Base-by-base conservation (phyloP, 2,329 filamentous ascomycete genomes). In the Penicillium sp. region DNA sequence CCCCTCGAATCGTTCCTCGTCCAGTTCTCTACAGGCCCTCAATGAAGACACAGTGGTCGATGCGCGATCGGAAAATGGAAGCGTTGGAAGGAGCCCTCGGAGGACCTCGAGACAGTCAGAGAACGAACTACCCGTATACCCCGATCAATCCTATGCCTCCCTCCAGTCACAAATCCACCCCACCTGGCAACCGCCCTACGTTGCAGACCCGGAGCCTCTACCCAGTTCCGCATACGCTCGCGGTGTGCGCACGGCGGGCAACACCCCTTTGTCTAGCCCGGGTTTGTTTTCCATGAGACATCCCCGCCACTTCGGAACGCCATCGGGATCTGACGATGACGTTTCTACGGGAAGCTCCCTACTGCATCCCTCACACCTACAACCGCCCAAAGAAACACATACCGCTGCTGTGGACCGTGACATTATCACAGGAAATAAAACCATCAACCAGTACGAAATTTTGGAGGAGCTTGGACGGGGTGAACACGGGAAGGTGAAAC, bases 361-460 rank as follows among this genome's bases (percentile, higher is more conserved):
- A 65, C 74, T 90, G 52, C 88, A 91, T 66, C 87, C 88, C 32
- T 74, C 89, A 52, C 88, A 91, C 71, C 83, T 84, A 56, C 87
- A 89, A 71, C 86, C 82, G 72, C 89, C 91, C 47, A 82, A 88
- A 83, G 89, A 92, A 76, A 97, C 93, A 9, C 90, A 96, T 75
- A 91, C 92, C 59, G 92, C 91, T 49, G 87, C 92, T 67, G 91
- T 97, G 64, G 93, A 97, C 68, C 87, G 92, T 59, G 92, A 97
- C 73, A 85, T 85, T 50, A 83, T 91, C 59, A 96, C 93, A 5
- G 94, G 94, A 55, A 90, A 94, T 59, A 99, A 99, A 77, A 83
- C 92, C 49, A 96, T 99, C 80, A 99, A 99, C 69, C 90, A 97
- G 70, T 99, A 99, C 77, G 91, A 97, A 75, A 91, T 99, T 65